Percentiles rank a stretch among this genome's conserved stretches.
These are phyloP conservation scores for Pyropia yezoensis DNA, from an alignment of 23 red algal genomes.

Conservation along the genomic window DNA sequence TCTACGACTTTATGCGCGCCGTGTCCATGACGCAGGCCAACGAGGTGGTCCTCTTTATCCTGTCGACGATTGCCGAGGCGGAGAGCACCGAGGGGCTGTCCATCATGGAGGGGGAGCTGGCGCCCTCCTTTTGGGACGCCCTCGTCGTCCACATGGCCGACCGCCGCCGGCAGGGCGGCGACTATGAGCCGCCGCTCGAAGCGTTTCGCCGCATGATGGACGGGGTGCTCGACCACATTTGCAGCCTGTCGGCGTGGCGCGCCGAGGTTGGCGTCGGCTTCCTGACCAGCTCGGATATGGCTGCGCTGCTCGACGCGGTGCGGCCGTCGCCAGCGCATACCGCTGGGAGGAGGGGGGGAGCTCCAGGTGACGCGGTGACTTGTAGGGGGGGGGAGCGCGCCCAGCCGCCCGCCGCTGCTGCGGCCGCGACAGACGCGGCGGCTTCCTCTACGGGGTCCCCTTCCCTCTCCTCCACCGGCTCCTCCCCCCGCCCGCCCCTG, in stretches of 20 bases:
- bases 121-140: neutral
- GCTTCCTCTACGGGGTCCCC: too few species aligned
- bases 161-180: neutral
- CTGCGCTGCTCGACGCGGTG: constrained; percentile 1
- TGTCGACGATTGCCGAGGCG: constrained; percentile 3
- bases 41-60: constrained; percentile 12
- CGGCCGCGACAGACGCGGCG: too few species aligned
- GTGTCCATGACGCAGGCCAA: constrained; percentile 3
- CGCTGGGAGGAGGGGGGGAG: too few species aligned
- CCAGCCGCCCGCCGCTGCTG: too few species aligned
- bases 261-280: constrained; percentile 7
- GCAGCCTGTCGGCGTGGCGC: constrained; percentile 7
- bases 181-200: neutral
- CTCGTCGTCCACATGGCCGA: neutral
- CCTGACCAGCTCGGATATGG: constrained; percentile 17
- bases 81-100: neutral
- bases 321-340: too few species aligned
- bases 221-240: constrained; percentile 14
- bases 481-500: too few species aligned
- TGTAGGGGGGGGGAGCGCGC: too few species aligned
- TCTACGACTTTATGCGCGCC: constrained; percentile 18
- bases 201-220: constrained; percentile 15
- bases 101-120: constrained; percentile 8
- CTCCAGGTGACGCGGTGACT: too few species aligned
- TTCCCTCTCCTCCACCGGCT: too few species aligned